Base-by-base conservation (phyloP, 441 rosid genomes). In the Francoa sonchifolia region DNA sequence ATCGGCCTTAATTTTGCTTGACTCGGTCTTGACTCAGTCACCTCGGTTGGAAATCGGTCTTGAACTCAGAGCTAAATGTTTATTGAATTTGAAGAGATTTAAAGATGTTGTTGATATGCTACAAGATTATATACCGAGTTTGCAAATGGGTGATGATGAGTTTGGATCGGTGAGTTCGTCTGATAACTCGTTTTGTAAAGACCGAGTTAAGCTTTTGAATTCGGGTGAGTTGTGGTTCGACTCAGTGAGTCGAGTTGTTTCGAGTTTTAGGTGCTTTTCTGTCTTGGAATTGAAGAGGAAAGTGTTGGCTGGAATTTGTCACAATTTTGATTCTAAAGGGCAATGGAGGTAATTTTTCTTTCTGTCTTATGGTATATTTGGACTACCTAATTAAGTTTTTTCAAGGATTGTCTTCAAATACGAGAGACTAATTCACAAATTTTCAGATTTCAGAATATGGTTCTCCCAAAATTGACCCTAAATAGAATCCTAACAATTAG, bases 51-150 rank as follows among this genome's bases (percentile, higher is more conserved):
- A 85, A 65, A 52, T 76, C 25, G 96, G 86, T 25, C 74, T 89
- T 2, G 89, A 89, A 13, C 92, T 89, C 41, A 89, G 74, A 52
- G 96, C 96, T 33, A 79, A 92, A 64, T 82, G 77, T 35, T 61
- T 89, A 53, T 86, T 89, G 8, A 71, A 64, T 50, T 76, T 82
- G 5, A 54, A 89, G 46, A 63, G 94, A 44, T 89, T 82, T 73
- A 79, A 69, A 57, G 94, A 85, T 39, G 88, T 89, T 0, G 96
- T 94, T 4, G 81, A 85, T 61, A 73, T 89, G 94, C 88, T 89
- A 23, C 86, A 79, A 32, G 97, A 89, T 54, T 70, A 75, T 59
- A 89, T 89, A 36, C 97, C 98, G 0, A 85, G 98, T 50, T 68
- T 82, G 19, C 77, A 76, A 58, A 52, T 79, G 19, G 51, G 77